These are phyloP conservation scores for Talaromyces sp. DNA, from an alignment of 2,329 filamentous ascomycete species.

Conservation along the genomic window DNA sequence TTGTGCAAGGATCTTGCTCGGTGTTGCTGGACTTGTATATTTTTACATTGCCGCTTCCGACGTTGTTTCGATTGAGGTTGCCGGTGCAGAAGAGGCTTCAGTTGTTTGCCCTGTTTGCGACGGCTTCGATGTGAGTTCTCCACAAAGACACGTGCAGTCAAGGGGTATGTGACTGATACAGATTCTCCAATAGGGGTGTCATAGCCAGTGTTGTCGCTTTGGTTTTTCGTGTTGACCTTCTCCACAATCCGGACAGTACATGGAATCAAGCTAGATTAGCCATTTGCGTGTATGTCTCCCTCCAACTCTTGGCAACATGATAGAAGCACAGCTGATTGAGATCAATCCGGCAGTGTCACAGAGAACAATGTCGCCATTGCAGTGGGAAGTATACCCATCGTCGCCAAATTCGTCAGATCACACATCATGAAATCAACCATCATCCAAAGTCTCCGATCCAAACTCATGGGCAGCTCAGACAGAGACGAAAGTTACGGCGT, in stretches of 20 bases:
- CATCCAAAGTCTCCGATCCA: constrained; percentile 1
- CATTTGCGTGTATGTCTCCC: not conserved
- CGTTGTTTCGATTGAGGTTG: not conserved
- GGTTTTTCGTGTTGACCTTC: not conserved
- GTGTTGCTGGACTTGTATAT: constrained; percentile 1
- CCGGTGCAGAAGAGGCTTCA: not conserved
- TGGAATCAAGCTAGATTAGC: constrained; percentile 2
- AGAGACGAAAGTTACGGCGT: not conserved
- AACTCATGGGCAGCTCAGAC: not conserved
- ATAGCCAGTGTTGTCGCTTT: constrained; percentile 2
- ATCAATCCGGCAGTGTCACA: not conserved
- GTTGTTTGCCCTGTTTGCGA: constrained; percentile 1
- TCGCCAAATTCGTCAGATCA: not conserved
- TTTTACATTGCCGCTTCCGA: not conserved
- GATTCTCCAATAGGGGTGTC: not conserved
- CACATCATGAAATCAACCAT: not conserved
- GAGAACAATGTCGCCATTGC: constrained; percentile 3
- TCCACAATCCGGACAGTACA: not conserved
- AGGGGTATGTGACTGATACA: not conserved
- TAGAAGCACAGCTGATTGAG: not conserved
- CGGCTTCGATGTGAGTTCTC: not conserved
- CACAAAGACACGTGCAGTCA: too few species aligned
- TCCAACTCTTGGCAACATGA: not conserved
- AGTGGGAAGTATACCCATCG: not conserved
- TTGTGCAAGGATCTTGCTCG: constrained; percentile 1